These are phyloP conservation scores for Neocatenulostroma microsporum DNA, from an alignment of 2,329 filamentous ascomycete genomes.

Conservation along the genomic window DNA sequence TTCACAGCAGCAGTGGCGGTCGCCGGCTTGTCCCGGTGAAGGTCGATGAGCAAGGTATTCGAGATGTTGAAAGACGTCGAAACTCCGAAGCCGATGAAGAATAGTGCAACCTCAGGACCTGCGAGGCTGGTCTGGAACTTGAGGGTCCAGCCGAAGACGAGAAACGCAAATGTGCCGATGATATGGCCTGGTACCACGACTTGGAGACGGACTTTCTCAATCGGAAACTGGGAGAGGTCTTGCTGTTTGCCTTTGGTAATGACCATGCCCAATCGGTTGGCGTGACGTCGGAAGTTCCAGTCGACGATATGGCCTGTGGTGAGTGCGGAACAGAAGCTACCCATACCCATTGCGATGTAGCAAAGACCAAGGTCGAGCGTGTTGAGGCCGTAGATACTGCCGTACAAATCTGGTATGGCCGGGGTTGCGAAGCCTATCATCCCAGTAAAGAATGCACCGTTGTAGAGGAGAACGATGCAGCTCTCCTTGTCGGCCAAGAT, in stretches of 20 bases:
- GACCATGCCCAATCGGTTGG: slow-evolving; percentile 52
- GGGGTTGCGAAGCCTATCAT: slow-evolving; percentile 41
- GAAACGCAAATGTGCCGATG: slow-evolving; percentile 27
- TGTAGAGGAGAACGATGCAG: slow-evolving; percentile 22
- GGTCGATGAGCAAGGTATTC: slow-evolving; percentile 40
- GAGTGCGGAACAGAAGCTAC: slow-evolving; percentile 31
- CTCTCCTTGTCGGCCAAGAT: slow-evolving; percentile 29
- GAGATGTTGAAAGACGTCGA: slow-evolving; percentile 36
- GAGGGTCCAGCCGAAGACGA: slow-evolving; percentile 39
- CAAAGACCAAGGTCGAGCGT: slow-evolving; percentile 20
- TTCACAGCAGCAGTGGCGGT: slow-evolving; percentile 40
- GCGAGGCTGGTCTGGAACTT: slow-evolving; percentile 31
- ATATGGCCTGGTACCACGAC: slow-evolving; percentile 33
- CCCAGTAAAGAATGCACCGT: slow-evolving; percentile 35
- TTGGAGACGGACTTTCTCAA: slow-evolving; percentile 40
- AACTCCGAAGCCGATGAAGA: slow-evolving; percentile 25
- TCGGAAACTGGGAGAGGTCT: slow-evolving; percentile 46
- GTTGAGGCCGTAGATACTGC: slow-evolving; percentile 28
- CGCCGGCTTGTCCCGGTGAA: slow-evolving; percentile 34
- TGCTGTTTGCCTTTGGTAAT: slow-evolving; percentile 53
- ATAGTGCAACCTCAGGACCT: slow-evolving; percentile 42
- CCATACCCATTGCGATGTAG: slow-evolving; percentile 32
- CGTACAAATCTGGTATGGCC: slow-evolving; percentile 37
- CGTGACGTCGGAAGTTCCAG: slow-evolving; percentile 65
- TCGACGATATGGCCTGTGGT: slow-evolving; percentile 54